Base-by-base conservation (phyloP, 2,329 filamentous ascomycete species). In the Chaetomium olivaceum region DNA sequence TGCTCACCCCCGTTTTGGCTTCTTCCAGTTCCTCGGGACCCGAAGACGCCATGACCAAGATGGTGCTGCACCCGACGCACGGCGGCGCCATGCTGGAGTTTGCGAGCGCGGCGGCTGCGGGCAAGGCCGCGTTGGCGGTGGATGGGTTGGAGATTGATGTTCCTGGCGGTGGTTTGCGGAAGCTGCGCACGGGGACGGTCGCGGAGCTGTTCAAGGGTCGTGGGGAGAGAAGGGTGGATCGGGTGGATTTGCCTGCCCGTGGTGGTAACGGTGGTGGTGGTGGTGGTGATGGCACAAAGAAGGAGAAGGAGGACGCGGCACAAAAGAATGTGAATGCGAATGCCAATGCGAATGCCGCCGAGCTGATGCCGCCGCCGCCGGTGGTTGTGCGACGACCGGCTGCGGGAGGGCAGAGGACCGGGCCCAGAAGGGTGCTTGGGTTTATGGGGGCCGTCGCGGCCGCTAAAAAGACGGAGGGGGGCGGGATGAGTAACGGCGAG, bases 1-100 rank as follows among this genome's bases (percentile, higher is more conserved):
- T 96, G 2, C 87, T 91, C 9, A 89, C 92, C 71, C 84, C 87
- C 1, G 83, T 89, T 54, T 93, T 92, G 0, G 27, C 39, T 7
- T 39, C 36, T 16, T 16, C 36, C 33, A 12, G 9, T 3, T 8
- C 33, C 33, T 43, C 39, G 3, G 39, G 39, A 16, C 16, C 11
- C 7, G 25, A n/a, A 2, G 43, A 21, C 1, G 55, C 16, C 1
- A 82, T 97, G 27, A 82, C 89, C 69, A 94, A 93, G 76, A 83
- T 98, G 4, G 83, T 90, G 14, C 82, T 97, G 12, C 88, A 92
- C 55, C 92, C 93, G 1, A 87, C 92, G 66, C 91, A 96, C 68
- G 88, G 89, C 65, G 93, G 93, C 14, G 95, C 93, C 5, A 90
- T 94, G 62, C 84, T 98, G 46, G 95, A 98, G 74, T 97, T 91